These are phyloP conservation scores for Hibiscus mutabilis DNA, from an alignment of 345 rosid genomes.

Conservation along the genomic window DNA sequence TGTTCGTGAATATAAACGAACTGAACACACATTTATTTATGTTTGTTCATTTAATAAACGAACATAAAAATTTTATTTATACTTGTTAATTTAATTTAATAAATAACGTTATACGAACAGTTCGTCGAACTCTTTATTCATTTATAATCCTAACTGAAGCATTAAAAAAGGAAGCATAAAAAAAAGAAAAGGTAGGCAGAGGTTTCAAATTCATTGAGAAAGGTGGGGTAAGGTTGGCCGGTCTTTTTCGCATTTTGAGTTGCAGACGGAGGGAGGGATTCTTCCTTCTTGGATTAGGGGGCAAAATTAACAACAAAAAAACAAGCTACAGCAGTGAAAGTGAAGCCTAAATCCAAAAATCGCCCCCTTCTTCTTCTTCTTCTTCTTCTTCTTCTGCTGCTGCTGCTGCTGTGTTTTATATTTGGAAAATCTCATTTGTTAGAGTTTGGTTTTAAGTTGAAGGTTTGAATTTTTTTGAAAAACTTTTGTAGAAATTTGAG, in stretches of 20 bases:
- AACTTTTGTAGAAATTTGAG: background rate
- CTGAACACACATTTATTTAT: too few species aligned
- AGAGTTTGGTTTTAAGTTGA: background rate
- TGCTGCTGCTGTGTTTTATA: background rate
- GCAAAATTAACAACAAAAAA: background rate
- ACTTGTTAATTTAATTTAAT: too few species aligned
- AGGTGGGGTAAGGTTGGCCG: constrained; percentile 12
- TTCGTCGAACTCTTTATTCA: too few species aligned
- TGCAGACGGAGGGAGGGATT: background rate
- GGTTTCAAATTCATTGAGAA: background rate
- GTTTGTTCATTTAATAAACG: too few species aligned
- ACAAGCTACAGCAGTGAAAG: background rate
- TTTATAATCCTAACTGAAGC: too few species aligned
- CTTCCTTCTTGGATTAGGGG: background rate
- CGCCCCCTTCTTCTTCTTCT: background rate
- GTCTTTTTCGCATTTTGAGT: constrained; percentile 20
- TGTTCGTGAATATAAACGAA: too few species aligned
- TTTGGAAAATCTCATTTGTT: background rate
- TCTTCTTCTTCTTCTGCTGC: too few species aligned
- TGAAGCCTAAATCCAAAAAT: background rate
- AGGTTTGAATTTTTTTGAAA: background rate
- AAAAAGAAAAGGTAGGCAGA: background rate
- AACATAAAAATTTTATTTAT: too few species aligned
- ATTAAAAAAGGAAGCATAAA: too few species aligned
- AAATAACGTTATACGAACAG: too few species aligned